phyloP scores from a whole-genome alignment of 768 basidiomycete species.

The Termitomyces sp. region DNA sequence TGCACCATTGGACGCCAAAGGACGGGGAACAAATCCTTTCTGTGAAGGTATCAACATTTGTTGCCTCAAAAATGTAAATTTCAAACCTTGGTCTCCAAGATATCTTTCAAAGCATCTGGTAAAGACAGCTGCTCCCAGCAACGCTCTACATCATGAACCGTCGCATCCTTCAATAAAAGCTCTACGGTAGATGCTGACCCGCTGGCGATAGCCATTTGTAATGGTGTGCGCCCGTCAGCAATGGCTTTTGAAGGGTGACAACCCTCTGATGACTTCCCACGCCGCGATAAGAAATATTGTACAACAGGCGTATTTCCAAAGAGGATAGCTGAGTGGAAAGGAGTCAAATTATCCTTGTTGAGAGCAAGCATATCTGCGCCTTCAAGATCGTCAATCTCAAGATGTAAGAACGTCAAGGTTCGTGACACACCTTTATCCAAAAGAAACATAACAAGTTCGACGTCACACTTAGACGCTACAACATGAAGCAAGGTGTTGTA shows the following conservation, averaged over 20 bases:
- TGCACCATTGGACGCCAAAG: conserved; percentile 2
- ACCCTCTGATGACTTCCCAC: conserved; percentile 25
- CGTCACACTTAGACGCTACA: conserved; percentile 30
- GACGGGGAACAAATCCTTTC: conserved; percentile 32
- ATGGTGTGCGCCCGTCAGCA: conserved; percentile 30
- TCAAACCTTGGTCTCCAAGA: conserved; percentile 28
- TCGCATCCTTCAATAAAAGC: conserved; percentile 33
- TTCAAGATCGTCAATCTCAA: conserved; percentile 10
- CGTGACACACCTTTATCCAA: conserved; percentile 28
- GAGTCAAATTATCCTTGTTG: conserved; percentile 28
- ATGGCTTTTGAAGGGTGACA: conserved; percentile 35
- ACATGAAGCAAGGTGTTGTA: conserved; percentile 33
- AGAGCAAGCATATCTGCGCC: conserved; percentile 28
- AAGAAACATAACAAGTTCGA: conserved; percentile 27
- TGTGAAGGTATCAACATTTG: conserved; percentile 9
- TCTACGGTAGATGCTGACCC: conserved; percentile 23
- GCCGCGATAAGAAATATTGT: conserved; percentile 28
- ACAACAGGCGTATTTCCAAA: conserved; percentile 30
- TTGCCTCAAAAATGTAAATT: not conserved
- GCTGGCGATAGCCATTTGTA: conserved; percentile 33
- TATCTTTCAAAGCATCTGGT: conserved; percentile 21
- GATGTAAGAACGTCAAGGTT: not conserved
- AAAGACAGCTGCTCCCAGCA: conserved; percentile 25
- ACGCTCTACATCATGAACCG: conserved; percentile 33
- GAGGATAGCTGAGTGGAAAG: conserved; percentile 32